phyloP scores from a whole-genome alignment of 2,329 filamentous ascomycete genomes.

The Cladosporium sp. region DNA sequence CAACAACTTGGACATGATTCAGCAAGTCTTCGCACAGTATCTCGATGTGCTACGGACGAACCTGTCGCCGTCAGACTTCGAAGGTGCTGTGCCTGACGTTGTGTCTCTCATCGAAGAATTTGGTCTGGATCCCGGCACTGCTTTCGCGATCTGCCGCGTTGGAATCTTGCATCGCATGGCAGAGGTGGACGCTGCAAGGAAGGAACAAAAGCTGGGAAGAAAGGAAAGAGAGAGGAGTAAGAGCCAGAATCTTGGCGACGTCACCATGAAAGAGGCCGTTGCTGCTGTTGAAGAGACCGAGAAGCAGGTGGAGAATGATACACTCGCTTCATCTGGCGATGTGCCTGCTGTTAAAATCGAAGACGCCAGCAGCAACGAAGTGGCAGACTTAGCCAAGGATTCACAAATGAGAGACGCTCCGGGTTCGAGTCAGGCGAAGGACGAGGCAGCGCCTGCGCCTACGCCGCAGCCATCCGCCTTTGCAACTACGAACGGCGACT shows the following conservation, averaged over 20 bases:
- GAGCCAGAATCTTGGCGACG: conserved; percentile 45
- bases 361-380: conserved; percentile 23
- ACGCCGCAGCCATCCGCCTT: conserved; percentile 15
- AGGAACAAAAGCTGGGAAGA: conserved; percentile 28
- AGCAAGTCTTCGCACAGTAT: conserved; percentile 82
- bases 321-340: conserved; percentile 12
- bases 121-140: conserved; percentile 75
- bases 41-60: conserved; percentile 84
- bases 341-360: conserved; percentile 19
- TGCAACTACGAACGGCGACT: conserved; percentile 9
- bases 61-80: conserved; percentile 73
- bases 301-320: conserved; percentile 7
- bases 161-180: conserved; percentile 68
- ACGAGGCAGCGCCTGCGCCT: conserved; percentile 25
- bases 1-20: conserved; percentile 86
- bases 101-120: conserved; percentile 73
- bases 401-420: conserved; percentile 23
- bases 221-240: conserved; percentile 31
- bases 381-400: conserved; percentile 5
- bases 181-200: conserved; percentile 41
- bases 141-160: conserved; percentile 78
- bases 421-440: conserved; percentile 35
- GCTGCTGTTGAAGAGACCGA: conserved; percentile 17
- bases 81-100: conserved; percentile 73
- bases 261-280: conserved; percentile 41